A percentile compares a stretch with the other conserved stretches of the same genome.
phyloP scores from a whole-genome alignment of 495 filamentous ascomycete species.

The Neurospora sp. region DNA sequence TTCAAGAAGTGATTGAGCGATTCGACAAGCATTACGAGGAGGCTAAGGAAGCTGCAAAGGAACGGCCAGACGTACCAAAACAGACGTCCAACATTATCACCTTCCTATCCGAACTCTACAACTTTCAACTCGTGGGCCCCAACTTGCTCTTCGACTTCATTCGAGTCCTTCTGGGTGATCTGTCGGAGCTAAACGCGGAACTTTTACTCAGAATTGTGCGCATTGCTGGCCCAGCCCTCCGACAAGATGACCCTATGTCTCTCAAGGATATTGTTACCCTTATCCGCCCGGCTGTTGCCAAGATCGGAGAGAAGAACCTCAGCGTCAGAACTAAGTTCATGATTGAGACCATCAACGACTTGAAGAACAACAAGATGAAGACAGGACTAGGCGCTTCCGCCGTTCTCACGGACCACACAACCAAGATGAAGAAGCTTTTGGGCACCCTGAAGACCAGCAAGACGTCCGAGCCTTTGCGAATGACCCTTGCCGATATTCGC shows the following conservation, averaged over 20 bases:
- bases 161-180: constrained; percentile 57
- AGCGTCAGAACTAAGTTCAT: constrained; percentile 93
- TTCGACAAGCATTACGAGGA: constrained; percentile 46
- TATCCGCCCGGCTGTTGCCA: constrained; percentile 60
- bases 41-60: constrained; percentile 31
- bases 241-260: constrained; percentile 83
- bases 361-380: constrained; percentile 91
- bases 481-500: constrained; percentile 69
- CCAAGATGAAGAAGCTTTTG: constrained; percentile 72
- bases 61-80: constrained; percentile 45
- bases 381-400: constrained; percentile 51
- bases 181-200: constrained; percentile 88
- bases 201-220: constrained; percentile 76
- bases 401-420: constrained; percentile 64
- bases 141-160: constrained; percentile 85
- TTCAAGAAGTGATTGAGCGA: constrained; percentile 65
- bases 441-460: constrained; percentile 64
- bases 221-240: constrained; percentile 68
- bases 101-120: constrained; percentile 80
- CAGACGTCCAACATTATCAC: constrained; percentile 70
- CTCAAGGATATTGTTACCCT: constrained; percentile 81
- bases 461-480: constrained; percentile 69
- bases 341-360: constrained; percentile 89
- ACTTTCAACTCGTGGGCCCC: constrained; percentile 76
- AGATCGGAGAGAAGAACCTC: constrained; percentile 55